These are phyloP conservation scores for Backusella australiensis DNA, from an alignment of 192 early-diverging fungal genomes.

Conservation along the genomic window DNA sequence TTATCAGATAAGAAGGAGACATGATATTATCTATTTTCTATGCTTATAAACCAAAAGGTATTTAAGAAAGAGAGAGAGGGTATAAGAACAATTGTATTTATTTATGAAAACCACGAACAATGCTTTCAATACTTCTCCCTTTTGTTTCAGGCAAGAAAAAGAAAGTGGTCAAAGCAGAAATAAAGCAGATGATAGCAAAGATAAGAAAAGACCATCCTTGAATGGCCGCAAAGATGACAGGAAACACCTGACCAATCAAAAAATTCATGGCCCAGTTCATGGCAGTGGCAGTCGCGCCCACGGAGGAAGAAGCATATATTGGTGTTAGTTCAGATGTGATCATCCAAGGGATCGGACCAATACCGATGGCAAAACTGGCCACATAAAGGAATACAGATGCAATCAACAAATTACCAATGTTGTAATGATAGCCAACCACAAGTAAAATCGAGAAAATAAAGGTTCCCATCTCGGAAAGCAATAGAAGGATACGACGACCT, in stretches of 20 bases:
- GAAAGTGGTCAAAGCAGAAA: slow-evolving; percentile 35
- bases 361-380: slow-evolving; percentile 74
- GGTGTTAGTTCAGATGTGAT: slow-evolving; percentile 76
- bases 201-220: slow-evolving; percentile 14
- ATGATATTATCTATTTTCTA: background rate
- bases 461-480: background rate
- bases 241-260: slow-evolving; percentile 43
- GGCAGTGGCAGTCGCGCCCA: slow-evolving; percentile 66
- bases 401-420: slow-evolving; percentile 54
- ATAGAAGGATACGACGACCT: background rate
- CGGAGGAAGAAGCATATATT: slow-evolving; percentile 67
- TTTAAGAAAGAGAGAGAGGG: background rate
- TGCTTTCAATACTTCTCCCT: slow-evolving; percentile 56
- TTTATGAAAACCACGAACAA: slow-evolving; percentile 15
- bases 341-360: slow-evolving; percentile 82
- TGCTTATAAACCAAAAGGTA: background rate
- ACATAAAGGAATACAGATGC: slow-evolving; percentile 73
- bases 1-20: background rate
- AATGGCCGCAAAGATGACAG: slow-evolving; percentile 23
- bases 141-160: slow-evolving; percentile 53
- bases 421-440: slow-evolving; percentile 57
- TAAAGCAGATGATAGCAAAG: slow-evolving; percentile 6
- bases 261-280: slow-evolving; percentile 68
- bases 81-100: background rate
- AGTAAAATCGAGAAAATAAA: background rate